Conservation (phyloP, 148 eudicot species). For the Arctostaphylos glauca region DNA sequence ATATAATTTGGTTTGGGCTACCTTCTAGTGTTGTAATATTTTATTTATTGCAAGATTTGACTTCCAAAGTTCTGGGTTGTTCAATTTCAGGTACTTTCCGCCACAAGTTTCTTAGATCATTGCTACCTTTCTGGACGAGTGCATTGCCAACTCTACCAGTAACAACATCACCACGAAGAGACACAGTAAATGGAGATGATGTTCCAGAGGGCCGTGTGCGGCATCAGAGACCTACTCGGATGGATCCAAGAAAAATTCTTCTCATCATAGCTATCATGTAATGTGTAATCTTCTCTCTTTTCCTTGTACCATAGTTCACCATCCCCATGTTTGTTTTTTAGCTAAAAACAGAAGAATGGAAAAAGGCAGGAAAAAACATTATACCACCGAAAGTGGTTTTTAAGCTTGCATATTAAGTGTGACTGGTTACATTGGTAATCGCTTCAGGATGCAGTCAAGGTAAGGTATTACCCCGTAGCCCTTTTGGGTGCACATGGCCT, state of each 20-base stretch:
- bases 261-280: conserved; percentile 93
- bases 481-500: no score
- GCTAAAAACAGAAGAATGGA: neutral
- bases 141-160: conserved; percentile 92
- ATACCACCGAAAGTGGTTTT: no score
- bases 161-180: conserved; percentile 80
- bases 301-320: no score
- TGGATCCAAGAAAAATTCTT: conserved; percentile 97
- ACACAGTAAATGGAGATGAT: conserved; percentile 65
- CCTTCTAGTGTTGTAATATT: neutral
- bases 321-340: no score
- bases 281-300: conserved; percentile 5
- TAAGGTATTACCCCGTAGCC: no score
- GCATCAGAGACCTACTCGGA: conserved; percentile 72
- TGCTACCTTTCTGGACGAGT: conserved; percentile 93
- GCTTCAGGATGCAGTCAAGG: no score
- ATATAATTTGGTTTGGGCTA: no score
- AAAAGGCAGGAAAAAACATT: neutral
- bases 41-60: neutral
- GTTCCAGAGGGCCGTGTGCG: conserved; percentile 59
- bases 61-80: neutral
- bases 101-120: conserved; percentile 70
- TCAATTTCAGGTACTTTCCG: conserved; percentile 67
- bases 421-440: no score
- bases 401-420: no score